Evolutionary conservation across 768 basidiomycete genomes (phyloP).

Genomic region (Russula vinacea): DNA sequence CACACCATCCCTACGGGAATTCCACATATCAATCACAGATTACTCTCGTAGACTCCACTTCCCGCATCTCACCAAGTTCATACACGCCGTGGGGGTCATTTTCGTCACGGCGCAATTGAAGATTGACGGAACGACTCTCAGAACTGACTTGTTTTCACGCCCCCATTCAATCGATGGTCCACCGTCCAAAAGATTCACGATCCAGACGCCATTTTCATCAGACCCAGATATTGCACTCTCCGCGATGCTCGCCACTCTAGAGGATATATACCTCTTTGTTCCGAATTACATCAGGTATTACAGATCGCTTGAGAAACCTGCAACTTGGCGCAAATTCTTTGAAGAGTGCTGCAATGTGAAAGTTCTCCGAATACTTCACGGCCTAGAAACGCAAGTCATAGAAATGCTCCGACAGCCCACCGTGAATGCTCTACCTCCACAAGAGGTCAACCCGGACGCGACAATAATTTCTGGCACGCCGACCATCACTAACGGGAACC

Average conservation of each 20-base stretch:
- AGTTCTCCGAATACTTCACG: neutral
- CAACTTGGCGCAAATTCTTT: neutral
- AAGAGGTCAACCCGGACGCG: neutral
- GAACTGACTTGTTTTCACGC: neutral
- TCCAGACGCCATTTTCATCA: no score
- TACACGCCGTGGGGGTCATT: neutral
- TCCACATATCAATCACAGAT: neutral
- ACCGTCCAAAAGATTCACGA: no score
- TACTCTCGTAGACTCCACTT: no score
- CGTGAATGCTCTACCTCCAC: no score
- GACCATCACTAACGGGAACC: no score
- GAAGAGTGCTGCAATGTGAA: neutral
- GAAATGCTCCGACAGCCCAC: neutral
- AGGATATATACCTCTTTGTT: neutral
- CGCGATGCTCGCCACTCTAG: neutral
- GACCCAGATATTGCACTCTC: neutral
- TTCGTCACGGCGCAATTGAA: no score
- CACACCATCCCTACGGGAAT: no score
- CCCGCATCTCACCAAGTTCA: neutral
- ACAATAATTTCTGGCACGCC: neutral
- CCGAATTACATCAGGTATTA: fast-evolving
- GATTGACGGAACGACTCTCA: no score
- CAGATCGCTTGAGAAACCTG: no score
- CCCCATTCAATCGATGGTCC: neutral
- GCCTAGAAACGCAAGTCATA: neutral